A percentile compares a stretch with the other conserved stretches of the same genome.
phyloP scores from a whole-genome alignment of 225 moss, liverwort and hornwort species.

The Takakia lepidozioides region DNA sequence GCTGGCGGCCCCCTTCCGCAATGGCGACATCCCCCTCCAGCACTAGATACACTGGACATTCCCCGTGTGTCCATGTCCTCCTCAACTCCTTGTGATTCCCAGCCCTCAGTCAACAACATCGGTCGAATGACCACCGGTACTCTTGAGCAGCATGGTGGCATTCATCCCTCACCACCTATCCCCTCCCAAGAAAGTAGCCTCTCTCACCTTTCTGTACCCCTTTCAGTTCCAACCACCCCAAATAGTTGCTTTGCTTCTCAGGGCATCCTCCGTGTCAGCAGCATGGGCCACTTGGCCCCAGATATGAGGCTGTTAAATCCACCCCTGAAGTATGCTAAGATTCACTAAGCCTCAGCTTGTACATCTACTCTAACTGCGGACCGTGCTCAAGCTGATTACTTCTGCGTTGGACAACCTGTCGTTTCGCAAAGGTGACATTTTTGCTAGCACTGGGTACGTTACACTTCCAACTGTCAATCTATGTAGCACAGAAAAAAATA shows the following conservation, averaged over 20 bases:
- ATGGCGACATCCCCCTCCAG: constrained; percentile 82
- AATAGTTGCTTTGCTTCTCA: constrained; percentile 19
- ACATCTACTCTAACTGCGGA: no score
- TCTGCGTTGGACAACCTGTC: no score
- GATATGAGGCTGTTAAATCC: constrained; percentile 46
- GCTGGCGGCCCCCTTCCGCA: constrained; percentile 83
- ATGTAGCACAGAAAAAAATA: no score
- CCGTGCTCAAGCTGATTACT: no score
- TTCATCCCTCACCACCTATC: constrained; percentile 39
- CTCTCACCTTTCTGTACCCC: constrained; percentile 39
- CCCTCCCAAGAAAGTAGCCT: constrained; percentile 34
- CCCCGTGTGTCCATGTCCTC: constrained; percentile 73
- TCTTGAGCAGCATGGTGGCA: constrained; percentile 22
- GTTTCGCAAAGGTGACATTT: no score
- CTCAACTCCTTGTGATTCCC: constrained; percentile 47
- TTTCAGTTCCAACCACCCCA: constrained; percentile 36
- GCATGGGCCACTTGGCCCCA: constrained; percentile 46
- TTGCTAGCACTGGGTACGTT: no score
- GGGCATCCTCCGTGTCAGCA: constrained; percentile 36
- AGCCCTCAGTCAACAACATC: constrained; percentile 19
- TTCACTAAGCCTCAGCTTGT: no score
- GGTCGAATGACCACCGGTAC: constrained; percentile 38
- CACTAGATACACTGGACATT: constrained; percentile 70
- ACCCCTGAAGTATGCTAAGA: constrained; percentile 53
- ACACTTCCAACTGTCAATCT: no score